phyloP scores from a whole-genome alignment of 225 moss, liverwort and hornwort genomes.

The Thuidium tamariscinum region DNA sequence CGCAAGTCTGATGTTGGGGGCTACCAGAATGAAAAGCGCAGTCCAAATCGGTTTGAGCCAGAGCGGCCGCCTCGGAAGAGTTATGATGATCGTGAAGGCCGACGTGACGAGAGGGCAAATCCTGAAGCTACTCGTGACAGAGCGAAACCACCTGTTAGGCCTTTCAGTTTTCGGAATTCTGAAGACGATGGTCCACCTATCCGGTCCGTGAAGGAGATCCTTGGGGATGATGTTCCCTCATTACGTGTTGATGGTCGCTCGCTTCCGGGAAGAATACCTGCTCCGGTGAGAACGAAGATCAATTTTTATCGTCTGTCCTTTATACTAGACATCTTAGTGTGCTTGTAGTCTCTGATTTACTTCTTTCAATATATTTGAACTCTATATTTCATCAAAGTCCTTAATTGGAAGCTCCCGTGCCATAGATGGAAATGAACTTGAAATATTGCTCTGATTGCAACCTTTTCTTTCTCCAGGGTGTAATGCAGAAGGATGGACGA shows the following conservation, averaged over 20 bases:
- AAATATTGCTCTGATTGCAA: background rate
- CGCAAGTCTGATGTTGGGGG: constrained; percentile 50
- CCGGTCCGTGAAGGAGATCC: constrained; percentile 76
- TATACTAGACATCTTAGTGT: background rate
- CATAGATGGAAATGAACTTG: background rate
- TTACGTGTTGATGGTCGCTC: constrained; percentile 40
- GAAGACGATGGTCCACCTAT: constrained; percentile 58
- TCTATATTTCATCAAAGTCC: background rate
- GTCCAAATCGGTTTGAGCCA: constrained; percentile 27
- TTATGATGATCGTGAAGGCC: constrained; percentile 45
- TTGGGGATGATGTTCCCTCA: constrained; percentile 67
- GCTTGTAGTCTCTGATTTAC: background rate
- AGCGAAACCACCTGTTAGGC: constrained; percentile 29
- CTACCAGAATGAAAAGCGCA: constrained; percentile 32
- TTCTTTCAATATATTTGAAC: background rate
- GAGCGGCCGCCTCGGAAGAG: constrained; percentile 30
- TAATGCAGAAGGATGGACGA: constrained; percentile 36
- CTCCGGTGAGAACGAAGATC: constrained; percentile 17
- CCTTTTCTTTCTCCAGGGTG: constrained; percentile 35
- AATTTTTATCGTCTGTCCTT: background rate
- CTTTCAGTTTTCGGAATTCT: constrained; percentile 36
- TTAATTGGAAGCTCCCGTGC: background rate
- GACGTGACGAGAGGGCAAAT: constrained; percentile 13
- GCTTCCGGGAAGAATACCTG: constrained; percentile 8
- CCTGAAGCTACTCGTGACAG: constrained; percentile 28